Evolutionary conservation across 2,329 filamentous ascomycete genomes (phyloP).

Genomic region (Dactylella cylindrospora): DNA sequence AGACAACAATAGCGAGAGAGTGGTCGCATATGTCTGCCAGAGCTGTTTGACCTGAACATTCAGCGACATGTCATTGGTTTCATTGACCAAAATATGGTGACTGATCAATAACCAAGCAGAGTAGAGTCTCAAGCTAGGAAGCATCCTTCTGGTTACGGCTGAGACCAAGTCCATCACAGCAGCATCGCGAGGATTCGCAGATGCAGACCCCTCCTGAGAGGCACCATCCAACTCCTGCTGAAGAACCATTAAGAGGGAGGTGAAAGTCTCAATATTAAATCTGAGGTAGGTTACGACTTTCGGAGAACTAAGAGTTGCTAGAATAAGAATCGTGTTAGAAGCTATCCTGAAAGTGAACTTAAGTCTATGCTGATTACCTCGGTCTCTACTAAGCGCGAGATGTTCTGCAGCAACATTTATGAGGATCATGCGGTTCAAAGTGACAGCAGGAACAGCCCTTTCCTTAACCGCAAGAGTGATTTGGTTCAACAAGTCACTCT

Average conservation of each 20-base stretch:
- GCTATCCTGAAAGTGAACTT: slow-evolving; percentile 57
- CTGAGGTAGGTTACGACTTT: slow-evolving; percentile 66
- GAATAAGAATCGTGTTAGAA: slow-evolving; percentile 55
- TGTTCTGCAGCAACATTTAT: slow-evolving; percentile 84
- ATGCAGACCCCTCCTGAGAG: slow-evolving; percentile 56
- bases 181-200: slow-evolving; percentile 48
- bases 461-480: slow-evolving; percentile 72
- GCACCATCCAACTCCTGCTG: slow-evolving; percentile 68
- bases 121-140: slow-evolving; percentile 67
- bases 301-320: slow-evolving; percentile 49
- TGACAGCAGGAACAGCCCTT: slow-evolving; percentile 61
- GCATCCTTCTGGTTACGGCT: slow-evolving; percentile 61
- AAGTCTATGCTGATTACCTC: slow-evolving; percentile 55
- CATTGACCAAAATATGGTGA: slow-evolving; percentile 59
- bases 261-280: slow-evolving; percentile 76
- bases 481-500: slow-evolving; percentile 79
- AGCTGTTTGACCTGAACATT: slow-evolving; percentile 62
- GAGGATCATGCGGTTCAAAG: slow-evolving; percentile 75
- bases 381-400: slow-evolving; percentile 64
- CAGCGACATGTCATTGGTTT: slow-evolving; percentile 59
- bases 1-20: slow-evolving; percentile 62
- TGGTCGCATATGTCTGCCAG: slow-evolving; percentile 67
- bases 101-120: slow-evolving; percentile 67
- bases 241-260: slow-evolving; percentile 69
- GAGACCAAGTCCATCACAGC: slow-evolving; percentile 58